These are phyloP conservation scores for Chloroidium sp. DNA, from an alignment of 163 green algal genomes.

Conservation along the genomic window DNA sequence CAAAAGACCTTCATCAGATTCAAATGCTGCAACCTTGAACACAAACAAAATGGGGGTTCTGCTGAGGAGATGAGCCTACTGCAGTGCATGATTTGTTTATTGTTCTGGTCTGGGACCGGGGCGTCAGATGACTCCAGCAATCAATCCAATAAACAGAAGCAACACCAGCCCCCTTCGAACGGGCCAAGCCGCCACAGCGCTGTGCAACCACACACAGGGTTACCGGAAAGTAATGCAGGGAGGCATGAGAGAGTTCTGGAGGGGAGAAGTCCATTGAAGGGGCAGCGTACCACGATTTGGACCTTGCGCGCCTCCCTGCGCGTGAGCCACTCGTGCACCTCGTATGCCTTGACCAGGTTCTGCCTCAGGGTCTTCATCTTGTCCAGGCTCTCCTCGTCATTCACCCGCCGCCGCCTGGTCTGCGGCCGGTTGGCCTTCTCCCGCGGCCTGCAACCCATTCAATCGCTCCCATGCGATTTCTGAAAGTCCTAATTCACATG, in stretches of 20 bases:
- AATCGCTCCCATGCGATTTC: no score
- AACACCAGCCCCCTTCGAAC: no score
- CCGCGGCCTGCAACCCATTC: constrained; percentile 44
- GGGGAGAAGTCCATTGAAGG: neutral
- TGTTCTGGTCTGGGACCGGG: no score
- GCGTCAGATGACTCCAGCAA: no score
- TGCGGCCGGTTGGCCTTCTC: constrained; percentile 84
- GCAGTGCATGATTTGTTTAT: no score
- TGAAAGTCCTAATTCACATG: no score
- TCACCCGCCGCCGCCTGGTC: constrained; percentile 75
- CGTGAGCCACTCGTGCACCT: constrained; percentile 57
- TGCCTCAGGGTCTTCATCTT: constrained; percentile 67
- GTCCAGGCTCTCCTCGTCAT: constrained; percentile 71
- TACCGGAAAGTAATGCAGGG: no score
- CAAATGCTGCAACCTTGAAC: neutral
- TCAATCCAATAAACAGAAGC: no score
- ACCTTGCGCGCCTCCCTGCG: constrained; percentile 32
- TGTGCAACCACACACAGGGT: no score
- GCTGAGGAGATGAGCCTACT: no score
- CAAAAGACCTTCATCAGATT: neutral
- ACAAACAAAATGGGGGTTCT: no score
- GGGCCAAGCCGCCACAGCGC: no score
- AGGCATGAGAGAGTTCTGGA: neutral
- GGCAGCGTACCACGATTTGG: constrained; percentile 25
- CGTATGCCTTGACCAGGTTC: constrained; percentile 54